These are phyloP conservation scores for Sclerotinia glacialis DNA, from an alignment of 2,329 filamentous ascomycete genomes.

Conservation along the genomic window DNA sequence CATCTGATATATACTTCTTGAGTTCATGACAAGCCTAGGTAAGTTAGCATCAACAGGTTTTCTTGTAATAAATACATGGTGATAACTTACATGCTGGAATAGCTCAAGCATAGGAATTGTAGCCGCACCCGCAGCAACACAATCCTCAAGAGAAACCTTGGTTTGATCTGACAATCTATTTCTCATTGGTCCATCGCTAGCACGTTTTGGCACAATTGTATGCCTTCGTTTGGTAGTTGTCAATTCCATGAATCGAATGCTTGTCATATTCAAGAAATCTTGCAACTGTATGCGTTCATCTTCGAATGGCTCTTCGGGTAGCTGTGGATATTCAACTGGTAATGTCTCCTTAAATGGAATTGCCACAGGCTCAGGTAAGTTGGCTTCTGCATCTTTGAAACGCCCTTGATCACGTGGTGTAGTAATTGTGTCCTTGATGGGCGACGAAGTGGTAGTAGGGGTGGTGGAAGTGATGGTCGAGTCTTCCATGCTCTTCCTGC, in stretches of 20 bases:
- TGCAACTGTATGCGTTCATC: slow-evolving; percentile 75
- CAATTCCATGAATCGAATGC: slow-evolving; percentile 96
- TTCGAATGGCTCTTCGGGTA: slow-evolving; percentile 39
- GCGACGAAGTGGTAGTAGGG: slow-evolving; percentile 48
- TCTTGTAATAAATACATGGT: not conserved
- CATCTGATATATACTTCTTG: slow-evolving; percentile 95
- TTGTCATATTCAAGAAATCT: slow-evolving; percentile 91
- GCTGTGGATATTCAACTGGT: slow-evolving; percentile 49
- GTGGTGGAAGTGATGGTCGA: slow-evolving; percentile 41
- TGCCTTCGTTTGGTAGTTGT: slow-evolving; percentile 93
- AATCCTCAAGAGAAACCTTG: slow-evolving; percentile 64
- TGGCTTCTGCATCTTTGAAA: slow-evolving; percentile 53
- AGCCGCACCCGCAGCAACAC: slow-evolving; percentile 84
- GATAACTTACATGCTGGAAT: slow-evolving; percentile 73
- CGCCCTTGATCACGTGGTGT: slow-evolving; percentile 57
- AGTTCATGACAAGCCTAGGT: slow-evolving; percentile 79
- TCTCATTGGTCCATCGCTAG: slow-evolving; percentile 39
- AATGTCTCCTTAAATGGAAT: slow-evolving; percentile 44
- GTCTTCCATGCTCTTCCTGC: slow-evolving; percentile 48
- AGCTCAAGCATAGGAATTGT: slow-evolving; percentile 90
- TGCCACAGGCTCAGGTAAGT: slow-evolving; percentile 42
- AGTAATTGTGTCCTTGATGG: slow-evolving; percentile 46
- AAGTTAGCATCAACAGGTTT: slow-evolving; percentile 33
- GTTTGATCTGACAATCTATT: slow-evolving; percentile 40
- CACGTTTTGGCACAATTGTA: slow-evolving; percentile 63